Evolutionary conservation across 768 basidiomycete species (phyloP).

Genomic region (Lentinula edodes): DNA sequence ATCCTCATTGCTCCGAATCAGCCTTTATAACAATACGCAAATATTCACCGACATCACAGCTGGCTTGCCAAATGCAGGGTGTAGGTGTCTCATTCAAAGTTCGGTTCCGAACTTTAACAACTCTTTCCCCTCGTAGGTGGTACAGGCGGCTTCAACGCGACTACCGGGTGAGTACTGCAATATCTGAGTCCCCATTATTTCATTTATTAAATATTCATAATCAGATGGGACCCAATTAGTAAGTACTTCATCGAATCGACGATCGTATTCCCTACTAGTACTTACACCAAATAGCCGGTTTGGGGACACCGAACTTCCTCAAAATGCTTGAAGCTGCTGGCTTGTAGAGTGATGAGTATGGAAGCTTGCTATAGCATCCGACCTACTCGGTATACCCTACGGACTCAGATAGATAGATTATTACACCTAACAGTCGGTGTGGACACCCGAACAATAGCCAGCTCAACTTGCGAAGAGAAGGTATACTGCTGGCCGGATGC

Average conservation of each 20-base stretch:
- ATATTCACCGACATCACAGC: slow-evolving; percentile 8
- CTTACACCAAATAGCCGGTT: background rate
- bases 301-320: slow-evolving; percentile 1
- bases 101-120: background rate
- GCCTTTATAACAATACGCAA: slow-evolving; percentile 5
- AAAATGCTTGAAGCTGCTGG: slow-evolving; percentile 1
- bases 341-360: background rate
- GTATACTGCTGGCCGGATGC: too few relatives aligned
- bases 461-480: too few relatives aligned
- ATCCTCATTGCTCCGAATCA: background rate
- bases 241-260: background rate
- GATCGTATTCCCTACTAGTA: background rate
- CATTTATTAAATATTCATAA: background rate
- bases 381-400: background rate
- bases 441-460: too few relatives aligned
- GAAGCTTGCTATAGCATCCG: too few relatives aligned
- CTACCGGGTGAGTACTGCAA: background rate
- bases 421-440: too few relatives aligned
- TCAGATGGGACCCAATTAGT: background rate
- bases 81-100: background rate
- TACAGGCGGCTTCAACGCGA: slow-evolving; percentile 1
- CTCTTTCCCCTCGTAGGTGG: background rate
- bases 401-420: too few relatives aligned
- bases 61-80: slow-evolving; percentile 5
- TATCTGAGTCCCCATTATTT: background rate